Evolutionary conservation across 345 rosid species (phyloP).

Genomic region (Aquilaria malaccensis): DNA sequence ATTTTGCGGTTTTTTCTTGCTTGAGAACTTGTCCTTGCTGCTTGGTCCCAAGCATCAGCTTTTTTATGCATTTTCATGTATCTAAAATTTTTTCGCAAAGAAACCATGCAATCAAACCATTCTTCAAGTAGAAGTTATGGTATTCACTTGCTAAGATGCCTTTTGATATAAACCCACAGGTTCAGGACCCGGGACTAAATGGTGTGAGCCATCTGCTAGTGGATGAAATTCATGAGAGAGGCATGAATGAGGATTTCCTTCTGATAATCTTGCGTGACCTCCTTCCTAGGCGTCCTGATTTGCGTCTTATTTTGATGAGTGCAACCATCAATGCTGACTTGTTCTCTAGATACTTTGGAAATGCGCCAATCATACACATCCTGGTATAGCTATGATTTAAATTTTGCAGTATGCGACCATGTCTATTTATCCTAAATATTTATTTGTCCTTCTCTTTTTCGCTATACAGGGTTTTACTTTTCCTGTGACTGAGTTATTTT

Average conservation of each 20-base stretch:
- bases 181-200: constrained; percentile 71
- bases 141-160: constrained; percentile 7
- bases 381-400: constrained; percentile 41
- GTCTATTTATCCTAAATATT: neutral
- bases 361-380: constrained; percentile 73
- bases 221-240: constrained; percentile 98
- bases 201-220: constrained; percentile 89
- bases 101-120: neutral
- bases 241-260: constrained; percentile 94
- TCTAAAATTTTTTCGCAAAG: neutral
- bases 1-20: neutral
- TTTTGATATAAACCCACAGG: constrained; percentile 41
- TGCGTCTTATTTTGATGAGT: constrained; percentile 86
- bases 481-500: constrained; percentile 78
- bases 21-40: constrained; percentile 2
- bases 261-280: constrained; percentile 84
- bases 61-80: neutral
- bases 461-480: constrained; percentile 74
- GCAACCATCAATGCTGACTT: constrained; percentile 92
- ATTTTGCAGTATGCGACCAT: neutral
- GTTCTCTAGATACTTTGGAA: constrained; percentile 82
- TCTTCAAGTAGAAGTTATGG: neutral
- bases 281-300: constrained; percentile 84
- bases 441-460: constrained; percentile 5
- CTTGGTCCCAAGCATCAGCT: neutral